A percentile compares a stretch with the other conserved stretches of the same genome.
Conservation (phyloP, 768 basidiomycete species). For the Agaricus sinodeliciosus region DNA sequence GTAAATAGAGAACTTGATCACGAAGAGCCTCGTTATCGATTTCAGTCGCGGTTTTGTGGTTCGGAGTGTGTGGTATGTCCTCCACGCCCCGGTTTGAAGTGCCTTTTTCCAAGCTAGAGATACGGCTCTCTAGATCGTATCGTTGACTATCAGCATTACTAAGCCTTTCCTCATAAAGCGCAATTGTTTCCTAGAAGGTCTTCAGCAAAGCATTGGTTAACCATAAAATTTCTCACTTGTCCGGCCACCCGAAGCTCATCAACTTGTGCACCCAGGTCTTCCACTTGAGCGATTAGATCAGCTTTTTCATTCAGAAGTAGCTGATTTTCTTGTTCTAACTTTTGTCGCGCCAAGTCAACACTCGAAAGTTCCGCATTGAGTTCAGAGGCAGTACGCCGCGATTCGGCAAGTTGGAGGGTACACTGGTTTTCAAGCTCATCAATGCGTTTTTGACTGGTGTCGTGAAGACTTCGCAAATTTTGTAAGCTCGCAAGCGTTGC, state of each 20-base stretch:
- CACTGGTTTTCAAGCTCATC: constrained; percentile 7
- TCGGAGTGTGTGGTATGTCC: constrained; percentile 17
- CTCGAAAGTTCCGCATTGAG: constrained; percentile 29
- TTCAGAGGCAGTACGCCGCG: constrained; percentile 13
- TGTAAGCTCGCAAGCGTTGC: not conserved
- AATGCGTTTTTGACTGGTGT: not conserved
- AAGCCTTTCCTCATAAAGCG: constrained; percentile 87
- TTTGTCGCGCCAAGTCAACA: constrained; percentile 34
- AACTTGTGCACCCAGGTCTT: constrained; percentile 65
- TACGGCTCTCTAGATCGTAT: constrained; percentile 70
- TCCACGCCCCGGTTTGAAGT: constrained; percentile 19
- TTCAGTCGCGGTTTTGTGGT: constrained; percentile 64
- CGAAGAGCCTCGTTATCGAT: constrained; percentile 93
- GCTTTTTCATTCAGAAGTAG: constrained; percentile 47
- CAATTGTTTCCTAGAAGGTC: constrained; percentile 77
- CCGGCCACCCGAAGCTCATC: constrained; percentile 86
- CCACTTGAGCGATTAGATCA: constrained; percentile 50
- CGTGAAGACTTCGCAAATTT: not conserved
- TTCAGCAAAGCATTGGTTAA: not conserved
- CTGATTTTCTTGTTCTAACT: constrained; percentile 40
- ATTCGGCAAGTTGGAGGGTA: not conserved
- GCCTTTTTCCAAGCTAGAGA: constrained; percentile 49
- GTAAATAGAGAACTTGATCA: constrained; percentile 86
- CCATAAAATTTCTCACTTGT: constrained; percentile 45
- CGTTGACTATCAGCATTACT: constrained; percentile 61